Percentiles rank a stretch among this genome's conserved stretches.
These are phyloP conservation scores for Mycena chlorophos DNA, from an alignment of 768 basidiomycete species.

Conservation along the genomic window DNA sequence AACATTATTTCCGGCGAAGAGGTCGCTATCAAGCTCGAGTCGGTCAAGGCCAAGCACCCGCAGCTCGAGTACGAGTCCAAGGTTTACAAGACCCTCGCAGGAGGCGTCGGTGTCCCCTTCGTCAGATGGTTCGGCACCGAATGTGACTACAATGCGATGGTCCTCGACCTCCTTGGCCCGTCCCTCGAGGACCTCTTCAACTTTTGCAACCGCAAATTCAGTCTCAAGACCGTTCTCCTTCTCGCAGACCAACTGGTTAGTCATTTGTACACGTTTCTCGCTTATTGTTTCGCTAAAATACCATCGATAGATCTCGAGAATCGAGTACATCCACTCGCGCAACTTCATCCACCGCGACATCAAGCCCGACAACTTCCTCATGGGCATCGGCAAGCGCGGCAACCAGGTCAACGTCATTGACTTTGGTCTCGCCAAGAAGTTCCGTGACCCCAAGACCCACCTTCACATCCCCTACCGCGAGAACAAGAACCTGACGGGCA, in stretches of 20 bases:
- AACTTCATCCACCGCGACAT: constrained; percentile 98
- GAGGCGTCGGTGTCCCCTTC: constrained; percentile 98
- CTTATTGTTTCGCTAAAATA: constrained; percentile 28
- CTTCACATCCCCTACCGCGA: constrained; percentile 99
- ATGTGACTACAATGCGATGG: constrained; percentile 99
- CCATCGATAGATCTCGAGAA: constrained; percentile 81
- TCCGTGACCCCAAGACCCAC: constrained; percentile 99
- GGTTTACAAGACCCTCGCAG: constrained; percentile 96
- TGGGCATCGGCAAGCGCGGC: constrained; percentile 99
- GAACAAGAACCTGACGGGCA: constrained; percentile 99
- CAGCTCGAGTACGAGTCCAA: constrained; percentile 98
- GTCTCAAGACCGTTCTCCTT: constrained; percentile 92
- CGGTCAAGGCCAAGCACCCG: constrained; percentile 99
- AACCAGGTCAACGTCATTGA: constrained; percentile 99
- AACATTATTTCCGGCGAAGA: constrained; percentile 99
- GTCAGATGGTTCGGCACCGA: constrained; percentile 94
- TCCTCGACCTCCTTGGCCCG: constrained; percentile 92
- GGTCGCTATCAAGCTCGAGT: constrained; percentile 99
- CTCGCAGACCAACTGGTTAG: constrained; percentile 94
- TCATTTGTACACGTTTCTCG: constrained; percentile 22
- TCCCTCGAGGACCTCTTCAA: constrained; percentile 91
- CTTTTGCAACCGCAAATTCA: constrained; percentile 97
- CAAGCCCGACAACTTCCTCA: constrained; percentile 99
- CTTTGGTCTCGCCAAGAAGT: constrained; percentile 99
- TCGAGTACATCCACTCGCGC: constrained; percentile 99